Conservation (phyloP, 345 rosid genomes). For the Hibiscus tridactylites region DNA sequence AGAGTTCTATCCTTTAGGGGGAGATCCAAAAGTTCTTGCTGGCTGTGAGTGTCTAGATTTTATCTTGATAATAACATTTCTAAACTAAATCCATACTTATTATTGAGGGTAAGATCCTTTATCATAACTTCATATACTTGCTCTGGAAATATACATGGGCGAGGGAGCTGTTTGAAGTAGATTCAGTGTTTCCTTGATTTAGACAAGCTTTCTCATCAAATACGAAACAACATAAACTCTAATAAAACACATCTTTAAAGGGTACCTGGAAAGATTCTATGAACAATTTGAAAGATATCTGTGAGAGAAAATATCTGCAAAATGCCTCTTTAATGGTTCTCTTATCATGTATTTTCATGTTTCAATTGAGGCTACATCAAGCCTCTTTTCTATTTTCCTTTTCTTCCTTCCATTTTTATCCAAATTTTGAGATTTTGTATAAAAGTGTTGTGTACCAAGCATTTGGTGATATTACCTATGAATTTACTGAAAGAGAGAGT, state of each 20-base stretch:
- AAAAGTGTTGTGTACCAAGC: neutral
- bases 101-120: neutral
- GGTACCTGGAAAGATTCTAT: neutral
- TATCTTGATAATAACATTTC: neutral
- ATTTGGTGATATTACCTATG: neutral
- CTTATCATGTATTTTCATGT: too few relatives aligned
- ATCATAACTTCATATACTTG: neutral
- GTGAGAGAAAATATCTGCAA: neutral
- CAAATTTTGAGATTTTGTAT: neutral
- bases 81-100: neutral
- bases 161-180: neutral
- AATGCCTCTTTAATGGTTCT: too few relatives aligned
- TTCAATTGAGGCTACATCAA: too few relatives aligned
- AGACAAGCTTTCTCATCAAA: neutral
- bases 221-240: neutral
- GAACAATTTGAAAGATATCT: neutral
- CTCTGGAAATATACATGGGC: neutral
- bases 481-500: too few relatives aligned
- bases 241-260: neutral
- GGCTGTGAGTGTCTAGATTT: conserved; percentile 62
- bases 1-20: conserved; percentile 92
- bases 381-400: too few relatives aligned
- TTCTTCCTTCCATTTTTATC: too few relatives aligned
- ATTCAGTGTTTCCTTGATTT: neutral
- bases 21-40: conserved; percentile 97